Base-by-base conservation (phyloP, 768 basidiomycete genomes). In the Boletus tomentosulus region DNA sequence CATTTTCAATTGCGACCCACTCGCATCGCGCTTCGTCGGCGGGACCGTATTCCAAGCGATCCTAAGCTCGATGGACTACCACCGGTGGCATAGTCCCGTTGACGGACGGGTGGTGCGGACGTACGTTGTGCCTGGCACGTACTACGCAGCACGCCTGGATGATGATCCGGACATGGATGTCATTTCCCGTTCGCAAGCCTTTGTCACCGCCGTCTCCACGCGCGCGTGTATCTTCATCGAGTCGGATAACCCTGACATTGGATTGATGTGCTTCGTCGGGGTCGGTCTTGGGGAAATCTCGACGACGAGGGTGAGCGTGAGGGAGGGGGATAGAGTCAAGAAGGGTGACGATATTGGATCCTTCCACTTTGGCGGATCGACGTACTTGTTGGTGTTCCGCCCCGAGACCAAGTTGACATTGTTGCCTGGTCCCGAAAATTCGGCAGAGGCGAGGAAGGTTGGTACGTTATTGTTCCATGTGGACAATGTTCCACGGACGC, bases 281-380 rank as follows among this genome's bases (percentile, higher is more conserved):
- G 74, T 86, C 10, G 84, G 85, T 0, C 83, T 87, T 74, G 72
- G 73, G 1, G 84, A 86, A 64, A 75, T 86, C 1, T 85, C 82
- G 31, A 84, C 82, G n/a, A 81, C 78, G 55, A 75, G 78, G 56
- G 61, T 77, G 19, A 76, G 68, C 1, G 83, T 84, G 22, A 67
- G 66, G 61, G 70, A 64, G 15, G 78, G 79, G 1, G 63, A 83
- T 30, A 54, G 55, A 37, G 64, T 85, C 24, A 69, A 66, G 50
- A 78, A 78, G 57, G 84, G 86, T 1, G 78, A 85, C 28, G 67
- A 84, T 62, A 54, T 83, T 0, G 85, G 85, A 55, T 77, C 74
- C 70, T 82, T 86, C 74, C 83, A 84, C 60, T 84, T 84, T 67
- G 82, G 82, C 1, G 83, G 83, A 3, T 85, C 80, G 22, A 75